These are phyloP conservation scores for Myxozyma nipponensis DNA, from an alignment of 805 yeast species.

Conservation along the genomic window DNA sequence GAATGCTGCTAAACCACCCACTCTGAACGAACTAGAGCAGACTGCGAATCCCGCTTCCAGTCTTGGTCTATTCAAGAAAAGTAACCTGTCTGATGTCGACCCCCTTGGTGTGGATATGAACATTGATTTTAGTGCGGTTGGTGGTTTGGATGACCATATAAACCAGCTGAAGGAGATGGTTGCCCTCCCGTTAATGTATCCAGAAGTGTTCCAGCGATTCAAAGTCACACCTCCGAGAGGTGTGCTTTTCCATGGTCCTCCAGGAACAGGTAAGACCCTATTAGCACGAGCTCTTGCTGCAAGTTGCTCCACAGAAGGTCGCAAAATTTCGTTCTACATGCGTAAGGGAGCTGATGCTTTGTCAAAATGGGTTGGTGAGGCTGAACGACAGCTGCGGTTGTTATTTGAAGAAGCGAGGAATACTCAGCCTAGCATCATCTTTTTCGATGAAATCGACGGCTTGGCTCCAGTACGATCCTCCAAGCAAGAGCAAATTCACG, in stretches of 20 bases:
- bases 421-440: slow-evolving; percentile 92
- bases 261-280: slow-evolving; percentile 97
- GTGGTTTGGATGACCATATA: slow-evolving; percentile 88
- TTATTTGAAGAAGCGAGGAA: slow-evolving; percentile 94
- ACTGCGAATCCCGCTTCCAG: slow-evolving; percentile 26
- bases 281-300: slow-evolving; percentile 98
- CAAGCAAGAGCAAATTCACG: slow-evolving; percentile 97
- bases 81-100: slow-evolving; percentile 79
- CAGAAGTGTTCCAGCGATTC: slow-evolving; percentile 86
- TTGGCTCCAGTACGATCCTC: slow-evolving; percentile 96
- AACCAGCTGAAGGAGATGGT: slow-evolving; percentile 96
- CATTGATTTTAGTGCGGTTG: slow-evolving; percentile 79
- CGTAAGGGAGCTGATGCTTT: slow-evolving; percentile 96
- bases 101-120: slow-evolving; percentile 88
- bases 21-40: slow-evolving; percentile 28
- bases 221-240: slow-evolving; percentile 96
- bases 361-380: slow-evolving; percentile 99
- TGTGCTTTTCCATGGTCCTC: slow-evolving; percentile 96
- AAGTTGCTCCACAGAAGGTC: slow-evolving; percentile 77
- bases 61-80: slow-evolving; percentile 44
- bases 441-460: slow-evolving; percentile 90
- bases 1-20: slow-evolving; percentile 32
- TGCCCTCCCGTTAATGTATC: slow-evolving; percentile 84
- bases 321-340: slow-evolving; percentile 94
- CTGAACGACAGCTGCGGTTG: slow-evolving; percentile 87